phyloP scores from a whole-genome alignment of 83 land plant species.

The Larix sibirica region DNA sequence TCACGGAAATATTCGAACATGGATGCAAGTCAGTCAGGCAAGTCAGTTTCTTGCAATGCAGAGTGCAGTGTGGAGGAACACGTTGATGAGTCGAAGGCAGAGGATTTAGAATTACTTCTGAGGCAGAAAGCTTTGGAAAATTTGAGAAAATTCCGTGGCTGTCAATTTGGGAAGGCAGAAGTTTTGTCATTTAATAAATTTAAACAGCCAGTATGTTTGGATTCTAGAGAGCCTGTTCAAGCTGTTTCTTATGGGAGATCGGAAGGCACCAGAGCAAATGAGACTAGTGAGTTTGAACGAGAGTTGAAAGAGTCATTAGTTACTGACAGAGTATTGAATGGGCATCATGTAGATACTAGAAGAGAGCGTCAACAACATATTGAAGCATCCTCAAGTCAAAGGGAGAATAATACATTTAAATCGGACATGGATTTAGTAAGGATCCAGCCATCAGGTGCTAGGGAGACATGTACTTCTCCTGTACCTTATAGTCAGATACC shows the following conservation, averaged over 20 bases:
- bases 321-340: neutral
- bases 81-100: neutral
- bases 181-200: neutral
- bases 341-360: neutral
- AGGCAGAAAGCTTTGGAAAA: conserved; percentile 70
- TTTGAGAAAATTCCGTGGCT: conserved; percentile 42
- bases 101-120: conserved; percentile 40
- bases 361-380: neutral
- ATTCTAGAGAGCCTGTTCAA: neutral
- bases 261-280: neutral
- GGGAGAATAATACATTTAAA: neutral
- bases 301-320: neutral
- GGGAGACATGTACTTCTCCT: no score
- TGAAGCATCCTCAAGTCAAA: neutral
- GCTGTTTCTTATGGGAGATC: neutral
- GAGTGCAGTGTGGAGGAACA: neutral
- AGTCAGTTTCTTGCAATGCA: neutral
- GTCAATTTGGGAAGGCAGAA: neutral
- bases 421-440: no score
- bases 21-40: neutral
- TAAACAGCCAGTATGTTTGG: neutral
- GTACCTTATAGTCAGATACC: no score
- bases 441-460: no score
- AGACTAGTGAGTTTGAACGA: neutral
- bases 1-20: neutral